Base-by-base conservation (phyloP, 2,329 filamentous ascomycete genomes). In the Cryphonectria parasitica region DNA sequence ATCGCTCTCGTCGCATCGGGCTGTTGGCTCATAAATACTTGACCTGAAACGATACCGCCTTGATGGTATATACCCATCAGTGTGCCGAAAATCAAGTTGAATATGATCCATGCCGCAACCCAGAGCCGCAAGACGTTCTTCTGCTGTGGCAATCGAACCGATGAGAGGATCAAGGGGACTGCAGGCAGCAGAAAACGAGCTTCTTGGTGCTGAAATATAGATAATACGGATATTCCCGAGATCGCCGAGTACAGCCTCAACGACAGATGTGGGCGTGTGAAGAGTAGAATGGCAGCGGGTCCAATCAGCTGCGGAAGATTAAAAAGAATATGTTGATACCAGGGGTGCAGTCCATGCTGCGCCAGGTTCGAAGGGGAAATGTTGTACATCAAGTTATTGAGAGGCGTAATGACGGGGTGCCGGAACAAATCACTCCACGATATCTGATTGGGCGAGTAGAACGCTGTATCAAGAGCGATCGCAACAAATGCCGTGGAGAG, bases 11-110 rank as follows among this genome's bases (percentile, higher is more conserved):
- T 90, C 11, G 91, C 89, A 73, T 91, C 90, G 5, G 88, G 85
- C 74, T 92, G 90, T 68, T 87, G 88, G 76, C 89, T 91, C 77
- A 95, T 85, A 77, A 93, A 93, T 0, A 92, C 88, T 76, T 95
- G 92, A 8, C 89, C 89, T 0, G 92, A 91, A 1, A 95, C 86
- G 36, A 95, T 88, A 60, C 92, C 92, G 39, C 91, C 92, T 80
- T 95, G 92, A 78, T 95, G 92, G 77, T 93, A 95, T 4, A 89
- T 83, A n/a, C 92, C 92, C 91, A 95, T 94, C 63, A 95, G 79
- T 0, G 91, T 77, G 4, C 91, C 92, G 3, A 94, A 83, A 6
- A 87, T 78, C 1, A 88, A 71, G 77, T 95, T 95, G 80, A 94
- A 94, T 25, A 86, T 75, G 65, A 93, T 82, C 92, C 92, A 95